A percentile compares a stretch with the other conserved stretches of the same genome.
phyloP scores from a whole-genome alignment of 176 grass and related monocot genomes.

The Carex kokanica region DNA sequence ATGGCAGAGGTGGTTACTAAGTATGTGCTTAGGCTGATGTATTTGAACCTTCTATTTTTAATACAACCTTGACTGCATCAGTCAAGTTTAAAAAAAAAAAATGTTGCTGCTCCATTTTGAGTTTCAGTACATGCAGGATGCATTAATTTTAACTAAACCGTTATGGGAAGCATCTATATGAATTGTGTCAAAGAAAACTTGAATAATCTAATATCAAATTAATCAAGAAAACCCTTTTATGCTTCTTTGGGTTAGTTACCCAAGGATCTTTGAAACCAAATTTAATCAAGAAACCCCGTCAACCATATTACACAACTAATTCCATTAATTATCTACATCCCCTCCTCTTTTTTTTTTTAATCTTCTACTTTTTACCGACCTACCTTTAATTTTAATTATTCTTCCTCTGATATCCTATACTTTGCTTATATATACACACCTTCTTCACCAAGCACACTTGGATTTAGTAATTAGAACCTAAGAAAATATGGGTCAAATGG shows the following conservation, averaged over 20 bases:
- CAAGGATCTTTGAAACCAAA: constrained; percentile 18
- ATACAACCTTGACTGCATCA: too few species aligned
- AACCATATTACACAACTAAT: constrained; percentile 17
- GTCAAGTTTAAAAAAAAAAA: too few species aligned
- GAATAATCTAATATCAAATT: too few species aligned
- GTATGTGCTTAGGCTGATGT: too few species aligned
- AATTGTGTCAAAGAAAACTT: too few species aligned
- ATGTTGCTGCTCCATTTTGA: too few species aligned
- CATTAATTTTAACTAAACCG: too few species aligned
- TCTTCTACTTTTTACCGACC: constrained; percentile 30
- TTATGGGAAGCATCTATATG: too few species aligned
- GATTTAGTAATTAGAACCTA: neutral
- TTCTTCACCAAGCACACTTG: neutral
- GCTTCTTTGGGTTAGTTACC: constrained; percentile 6
- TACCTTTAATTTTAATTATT: constrained; percentile 27
- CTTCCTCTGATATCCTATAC: neutral
- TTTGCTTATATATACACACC: constrained; percentile 29
- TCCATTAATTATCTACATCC: neutral
- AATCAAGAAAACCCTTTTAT: neutral
- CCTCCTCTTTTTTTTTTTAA: neutral
- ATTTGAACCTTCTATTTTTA: too few species aligned
- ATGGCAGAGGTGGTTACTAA: too few species aligned
- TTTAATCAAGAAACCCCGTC: constrained; percentile 18
- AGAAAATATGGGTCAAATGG: constrained; percentile 21
- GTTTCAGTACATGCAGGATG: too few species aligned